Evolutionary conservation across 1,284 basidiomycete species (phyloP).

Genomic region (Schizophyllum amplum): DNA sequence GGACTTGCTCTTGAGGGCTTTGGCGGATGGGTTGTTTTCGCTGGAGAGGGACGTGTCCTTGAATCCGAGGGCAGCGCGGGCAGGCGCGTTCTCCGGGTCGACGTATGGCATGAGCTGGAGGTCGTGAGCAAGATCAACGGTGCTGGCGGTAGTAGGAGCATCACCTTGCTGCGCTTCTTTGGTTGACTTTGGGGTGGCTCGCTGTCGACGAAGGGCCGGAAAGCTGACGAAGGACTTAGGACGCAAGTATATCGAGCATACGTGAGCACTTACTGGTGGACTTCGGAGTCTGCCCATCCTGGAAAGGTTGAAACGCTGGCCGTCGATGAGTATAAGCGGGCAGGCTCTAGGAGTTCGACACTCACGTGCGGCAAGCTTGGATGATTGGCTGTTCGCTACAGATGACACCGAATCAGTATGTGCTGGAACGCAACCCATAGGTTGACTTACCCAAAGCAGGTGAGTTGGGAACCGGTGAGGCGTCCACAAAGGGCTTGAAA

Average conservation of each 20-base stretch:
- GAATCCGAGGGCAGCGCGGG: constrained; percentile 24
- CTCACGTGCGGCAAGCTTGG: neutral
- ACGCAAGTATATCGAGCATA: constrained; percentile 6
- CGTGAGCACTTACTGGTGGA: constrained; percentile 12
- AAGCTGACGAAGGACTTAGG: constrained; percentile 19
- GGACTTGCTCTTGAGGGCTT: neutral
- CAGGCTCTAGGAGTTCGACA: neutral
- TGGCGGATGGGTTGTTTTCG: neutral
- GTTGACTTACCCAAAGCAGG: neutral
- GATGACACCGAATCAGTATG: neutral
- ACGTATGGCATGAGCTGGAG: constrained; percentile 40
- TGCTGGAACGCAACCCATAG: no score
- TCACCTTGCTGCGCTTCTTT: neutral
- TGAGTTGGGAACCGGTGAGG: neutral
- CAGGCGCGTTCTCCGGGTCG: constrained; percentile 31
- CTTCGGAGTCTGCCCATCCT: constrained; percentile 44
- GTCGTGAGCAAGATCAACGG: neutral
- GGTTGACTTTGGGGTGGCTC: neutral
- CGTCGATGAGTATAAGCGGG: neutral
- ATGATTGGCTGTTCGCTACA: neutral
- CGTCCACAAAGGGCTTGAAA: constrained; percentile 13
- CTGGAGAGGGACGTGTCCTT: constrained; percentile 12
- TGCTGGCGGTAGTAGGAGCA: neutral
- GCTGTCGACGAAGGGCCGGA: neutral
- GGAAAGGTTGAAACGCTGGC: constrained; percentile 41